A percentile compares a stretch with the other conserved stretches of the same genome.
These are phyloP conservation scores for Groenewaldozyma auringiensis DNA, from an alignment of 1,139 yeast genomes.

Conservation along the genomic window DNA sequence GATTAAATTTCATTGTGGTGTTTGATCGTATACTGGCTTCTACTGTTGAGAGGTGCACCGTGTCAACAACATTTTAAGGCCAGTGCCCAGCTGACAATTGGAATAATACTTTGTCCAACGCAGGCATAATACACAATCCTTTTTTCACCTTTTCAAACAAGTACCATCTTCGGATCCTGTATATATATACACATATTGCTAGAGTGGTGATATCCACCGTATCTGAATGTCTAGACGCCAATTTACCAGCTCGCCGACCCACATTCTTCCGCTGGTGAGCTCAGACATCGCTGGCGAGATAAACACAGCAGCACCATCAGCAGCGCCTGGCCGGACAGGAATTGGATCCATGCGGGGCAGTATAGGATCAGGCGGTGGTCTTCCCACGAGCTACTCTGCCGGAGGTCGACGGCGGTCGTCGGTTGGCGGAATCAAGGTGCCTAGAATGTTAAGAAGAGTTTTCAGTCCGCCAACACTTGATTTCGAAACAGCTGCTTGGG, in stretches of 20 bases:
- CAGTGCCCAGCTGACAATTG: too few relatives aligned
- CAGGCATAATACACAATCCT: too few relatives aligned
- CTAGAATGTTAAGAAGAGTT: conserved; percentile 36
- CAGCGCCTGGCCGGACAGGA: neutral
- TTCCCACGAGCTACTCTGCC: neutral
- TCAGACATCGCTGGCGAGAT: conserved; percentile 7
- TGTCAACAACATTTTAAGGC: too few relatives aligned
- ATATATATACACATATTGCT: too few relatives aligned
- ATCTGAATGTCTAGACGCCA: conserved; percentile 11
- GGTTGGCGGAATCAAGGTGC: conserved; percentile 19
- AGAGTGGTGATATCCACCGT: too few relatives aligned
- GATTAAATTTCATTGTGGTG: too few relatives aligned
- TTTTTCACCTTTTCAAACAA: too few relatives aligned
- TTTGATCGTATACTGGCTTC: too few relatives aligned
- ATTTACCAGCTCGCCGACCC: conserved; percentile 10
- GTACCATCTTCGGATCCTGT: neutral
- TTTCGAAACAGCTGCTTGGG: conserved; percentile 92
- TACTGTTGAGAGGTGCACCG: too few relatives aligned
- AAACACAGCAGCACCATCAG: neutral
- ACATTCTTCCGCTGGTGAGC: conserved; percentile 10
- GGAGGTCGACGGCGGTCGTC: neutral
- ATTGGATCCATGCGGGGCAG: neutral
- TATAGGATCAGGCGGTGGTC: neutral
- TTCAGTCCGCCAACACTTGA: conserved; percentile 76
- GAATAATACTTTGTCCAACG: too few relatives aligned